phyloP scores from a whole-genome alignment of 345 rosid genomes.

The Boechera retrofracta region DNA sequence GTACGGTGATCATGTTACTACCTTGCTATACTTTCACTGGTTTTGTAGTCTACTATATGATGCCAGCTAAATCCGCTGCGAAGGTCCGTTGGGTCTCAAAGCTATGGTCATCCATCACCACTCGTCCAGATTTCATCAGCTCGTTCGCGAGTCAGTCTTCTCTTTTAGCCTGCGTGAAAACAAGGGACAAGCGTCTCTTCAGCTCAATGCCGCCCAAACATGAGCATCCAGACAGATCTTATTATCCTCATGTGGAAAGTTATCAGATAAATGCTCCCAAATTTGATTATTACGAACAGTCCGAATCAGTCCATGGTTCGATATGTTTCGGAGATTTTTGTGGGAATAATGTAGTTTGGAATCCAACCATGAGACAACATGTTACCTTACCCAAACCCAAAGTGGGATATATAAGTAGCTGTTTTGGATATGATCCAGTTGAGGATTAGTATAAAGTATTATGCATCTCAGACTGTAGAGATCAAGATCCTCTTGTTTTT shows the following conservation, averaged over 20 bases:
- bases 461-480: neutral
- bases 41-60: too few relatives aligned
- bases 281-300: neutral
- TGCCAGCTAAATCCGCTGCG: neutral
- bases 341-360: conserved; percentile 21
- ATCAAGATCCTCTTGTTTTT: conserved; percentile 1
- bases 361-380: conserved; percentile 20
- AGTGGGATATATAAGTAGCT: neutral
- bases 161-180: neutral
- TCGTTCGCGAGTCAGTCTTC: neutral
- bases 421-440: conserved; percentile 17
- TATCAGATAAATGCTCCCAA: neutral
- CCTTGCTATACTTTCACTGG: too few relatives aligned
- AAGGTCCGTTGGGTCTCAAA: neutral
- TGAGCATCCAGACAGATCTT: neutral
- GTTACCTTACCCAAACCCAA: conserved; percentile 1
- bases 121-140: neutral
- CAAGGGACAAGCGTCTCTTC: neutral
- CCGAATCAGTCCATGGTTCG: conserved; percentile 15
- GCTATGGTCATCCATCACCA: neutral
- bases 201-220: neutral
- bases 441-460: conserved; percentile 22
- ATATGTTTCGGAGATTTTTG: neutral
- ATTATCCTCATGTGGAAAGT: neutral
- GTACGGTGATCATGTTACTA: too few relatives aligned